Percentiles rank a stretch among this genome's conserved stretches.
These are phyloP conservation scores for Lablab purpureus DNA, from an alignment of 306 rosid genomes.

Conservation along the genomic window DNA sequence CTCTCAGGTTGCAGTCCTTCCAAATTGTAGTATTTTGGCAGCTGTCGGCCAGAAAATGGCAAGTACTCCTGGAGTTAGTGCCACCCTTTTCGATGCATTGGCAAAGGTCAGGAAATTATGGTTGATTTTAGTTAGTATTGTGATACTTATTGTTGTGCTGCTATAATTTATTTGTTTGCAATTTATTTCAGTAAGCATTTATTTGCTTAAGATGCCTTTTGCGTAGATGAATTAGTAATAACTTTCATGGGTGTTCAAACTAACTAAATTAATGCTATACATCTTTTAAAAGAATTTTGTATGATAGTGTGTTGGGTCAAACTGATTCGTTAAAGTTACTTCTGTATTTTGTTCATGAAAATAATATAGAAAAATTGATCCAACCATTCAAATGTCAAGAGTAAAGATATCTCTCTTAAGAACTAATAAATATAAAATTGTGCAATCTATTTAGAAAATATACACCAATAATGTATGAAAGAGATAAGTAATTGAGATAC, in stretches of 20 bases:
- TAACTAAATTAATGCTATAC: background rate
- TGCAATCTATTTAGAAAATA: background rate
- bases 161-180: background rate
- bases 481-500: background rate
- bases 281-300: too few relatives aligned
- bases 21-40: conserved; percentile 87
- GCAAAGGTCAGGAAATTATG: conserved; percentile 70
- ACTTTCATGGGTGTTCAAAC: background rate
- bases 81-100: conserved; percentile 80
- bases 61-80: conserved; percentile 90
- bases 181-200: too few relatives aligned
- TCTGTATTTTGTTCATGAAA: background rate
- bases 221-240: conserved; percentile 1
- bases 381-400: too few relatives aligned
- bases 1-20: conserved; percentile 71
- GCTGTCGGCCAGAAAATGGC: conserved; percentile 92
- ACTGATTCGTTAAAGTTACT: too few relatives aligned
- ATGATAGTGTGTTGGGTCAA: too few relatives aligned
- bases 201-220: conserved; percentile 2
- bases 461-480: background rate
- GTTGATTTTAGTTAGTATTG: conserved; percentile 9
- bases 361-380: background rate
- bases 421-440: too few relatives aligned
- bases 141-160: background rate
- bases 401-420: too few relatives aligned